Conservation (phyloP, 1,139 yeast genomes). For the Hemisphaericaspora subhashii region DNA sequence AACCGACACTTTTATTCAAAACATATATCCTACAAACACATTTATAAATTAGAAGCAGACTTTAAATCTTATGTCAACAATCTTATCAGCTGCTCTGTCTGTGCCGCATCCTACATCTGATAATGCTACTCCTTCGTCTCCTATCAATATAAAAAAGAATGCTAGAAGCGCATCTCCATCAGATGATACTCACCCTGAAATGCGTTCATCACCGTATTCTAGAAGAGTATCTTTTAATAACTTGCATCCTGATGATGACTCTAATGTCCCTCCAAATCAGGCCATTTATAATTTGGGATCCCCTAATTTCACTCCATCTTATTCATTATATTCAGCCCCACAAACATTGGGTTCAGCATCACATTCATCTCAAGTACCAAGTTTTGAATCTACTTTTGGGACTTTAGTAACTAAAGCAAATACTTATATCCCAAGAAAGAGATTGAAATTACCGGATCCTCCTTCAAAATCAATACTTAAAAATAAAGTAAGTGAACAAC, state of each 20-base stretch:
- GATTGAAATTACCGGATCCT: conserved; percentile 24
- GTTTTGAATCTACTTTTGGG: conserved; percentile 3
- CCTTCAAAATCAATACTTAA: conserved; percentile 44
- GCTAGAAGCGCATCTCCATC: neutral
- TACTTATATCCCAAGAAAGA: conserved; percentile 11
- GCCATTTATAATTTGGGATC: conserved; percentile 11
- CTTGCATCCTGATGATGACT: conserved; percentile 30
- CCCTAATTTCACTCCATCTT: conserved; percentile 2
- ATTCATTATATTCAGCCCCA: conserved; percentile 1
- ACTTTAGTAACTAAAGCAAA: conserved; percentile 3
- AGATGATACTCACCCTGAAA: conserved; percentile 2
- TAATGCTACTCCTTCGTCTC: neutral
- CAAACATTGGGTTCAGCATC: conserved; percentile 4
- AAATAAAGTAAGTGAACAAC: conserved; percentile 36
- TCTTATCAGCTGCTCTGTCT: neutral
- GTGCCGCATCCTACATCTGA: conserved; percentile 1
- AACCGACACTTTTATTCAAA: no score
- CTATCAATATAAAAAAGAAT: neutral
- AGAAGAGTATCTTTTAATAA: conserved; percentile 49
- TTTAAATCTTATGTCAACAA: conserved; percentile 1
- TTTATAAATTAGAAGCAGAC: no score
- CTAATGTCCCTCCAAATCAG: conserved; percentile 8
- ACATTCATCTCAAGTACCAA: neutral
- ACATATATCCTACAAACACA: neutral
- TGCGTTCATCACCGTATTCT: conserved; percentile 18